A percentile compares a stretch with the other conserved stretches of the same genome.
Evolutionary conservation across 108 stramenopile species (phyloP).

Genomic region (Nitzschia putrida): DNA sequence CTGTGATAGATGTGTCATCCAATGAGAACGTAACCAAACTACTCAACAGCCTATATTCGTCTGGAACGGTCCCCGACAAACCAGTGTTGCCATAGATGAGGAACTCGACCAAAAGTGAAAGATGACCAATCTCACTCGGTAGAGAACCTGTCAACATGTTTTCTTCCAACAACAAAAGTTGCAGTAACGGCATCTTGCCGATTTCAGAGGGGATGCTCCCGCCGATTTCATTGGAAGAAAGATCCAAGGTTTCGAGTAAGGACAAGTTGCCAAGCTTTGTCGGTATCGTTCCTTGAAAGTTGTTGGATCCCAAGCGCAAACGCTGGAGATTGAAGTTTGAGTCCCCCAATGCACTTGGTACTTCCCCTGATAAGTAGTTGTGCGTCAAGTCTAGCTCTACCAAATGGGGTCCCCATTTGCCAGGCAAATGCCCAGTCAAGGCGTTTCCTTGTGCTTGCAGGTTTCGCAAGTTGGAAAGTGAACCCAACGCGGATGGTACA

Average conservation of each 20-base stretch:
- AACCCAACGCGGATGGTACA: constrained; percentile 26
- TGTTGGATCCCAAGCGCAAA: neutral
- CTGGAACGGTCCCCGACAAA: constrained; percentile 28
- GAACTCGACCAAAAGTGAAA: constrained; percentile 13
- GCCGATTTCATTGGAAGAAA: neutral
- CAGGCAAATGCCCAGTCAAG: constrained; percentile 8
- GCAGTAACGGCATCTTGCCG: too few species aligned
- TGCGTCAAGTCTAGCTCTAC: neutral
- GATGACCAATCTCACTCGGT: constrained; percentile 10
- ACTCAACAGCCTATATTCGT: constrained; percentile 30
- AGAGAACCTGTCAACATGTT: constrained; percentile 4
- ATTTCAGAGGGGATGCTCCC: neutral
- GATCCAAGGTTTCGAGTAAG: neutral
- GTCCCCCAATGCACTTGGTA: constrained; percentile 13
- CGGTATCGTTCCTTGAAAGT: neutral
- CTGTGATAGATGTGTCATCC: neutral
- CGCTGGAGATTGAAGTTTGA: neutral
- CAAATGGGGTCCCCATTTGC: neutral
- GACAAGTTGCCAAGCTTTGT: neutral
- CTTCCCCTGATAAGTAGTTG: constrained; percentile 19
- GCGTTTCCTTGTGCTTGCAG: neutral
- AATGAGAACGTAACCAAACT: constrained; percentile 1
- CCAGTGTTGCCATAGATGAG: constrained; percentile 12
- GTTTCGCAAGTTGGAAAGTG: neutral
- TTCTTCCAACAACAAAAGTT: constrained; percentile 34